Conservation (phyloP, 106 monocot genomes). For the Narthecium ossifragum region DNA sequence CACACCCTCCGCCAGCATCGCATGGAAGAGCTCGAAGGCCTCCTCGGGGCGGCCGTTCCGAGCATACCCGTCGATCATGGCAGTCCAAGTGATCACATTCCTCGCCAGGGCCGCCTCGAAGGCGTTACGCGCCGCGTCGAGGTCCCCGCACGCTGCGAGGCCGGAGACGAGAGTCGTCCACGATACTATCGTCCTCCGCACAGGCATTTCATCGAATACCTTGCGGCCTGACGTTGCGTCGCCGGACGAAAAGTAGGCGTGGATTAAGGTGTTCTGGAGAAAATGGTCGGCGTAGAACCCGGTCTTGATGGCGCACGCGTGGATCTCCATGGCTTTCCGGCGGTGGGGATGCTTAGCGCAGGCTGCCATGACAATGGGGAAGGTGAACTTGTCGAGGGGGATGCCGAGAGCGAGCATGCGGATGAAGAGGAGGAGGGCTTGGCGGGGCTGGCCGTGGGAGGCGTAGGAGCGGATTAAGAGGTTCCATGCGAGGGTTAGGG, state of each 20-base stretch:
- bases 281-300: conserved; percentile 28
- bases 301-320: conserved; percentile 42
- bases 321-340: conserved; percentile 34
- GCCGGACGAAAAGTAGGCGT: conserved; percentile 34
- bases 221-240: conserved; percentile 9
- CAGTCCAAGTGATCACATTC: conserved; percentile 68
- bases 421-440: conserved; percentile 32
- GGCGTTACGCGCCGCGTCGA: conserved; percentile 24
- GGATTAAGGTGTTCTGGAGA: conserved; percentile 43
- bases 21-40: conserved; percentile 43
- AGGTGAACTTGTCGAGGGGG: conserved; percentile 54
- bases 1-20: conserved; percentile 39
- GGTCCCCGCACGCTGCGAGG: conserved; percentile 22
- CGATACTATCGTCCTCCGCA: conserved; percentile 44
- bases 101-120: conserved; percentile 50
- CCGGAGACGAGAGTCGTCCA: conserved; percentile 56
- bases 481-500: conserved; percentile 32
- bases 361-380: conserved; percentile 44
- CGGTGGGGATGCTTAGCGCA: conserved; percentile 14
- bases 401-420: conserved; percentile 25
- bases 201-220: conserved; percentile 47
- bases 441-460: conserved; percentile 17
- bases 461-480: conserved; percentile 42
- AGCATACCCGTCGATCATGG: conserved; percentile 45
- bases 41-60: conserved; percentile 41